Evolutionary conservation across 495 filamentous ascomycete genomes (phyloP).

Genomic region (Neurospora africana): DNA sequence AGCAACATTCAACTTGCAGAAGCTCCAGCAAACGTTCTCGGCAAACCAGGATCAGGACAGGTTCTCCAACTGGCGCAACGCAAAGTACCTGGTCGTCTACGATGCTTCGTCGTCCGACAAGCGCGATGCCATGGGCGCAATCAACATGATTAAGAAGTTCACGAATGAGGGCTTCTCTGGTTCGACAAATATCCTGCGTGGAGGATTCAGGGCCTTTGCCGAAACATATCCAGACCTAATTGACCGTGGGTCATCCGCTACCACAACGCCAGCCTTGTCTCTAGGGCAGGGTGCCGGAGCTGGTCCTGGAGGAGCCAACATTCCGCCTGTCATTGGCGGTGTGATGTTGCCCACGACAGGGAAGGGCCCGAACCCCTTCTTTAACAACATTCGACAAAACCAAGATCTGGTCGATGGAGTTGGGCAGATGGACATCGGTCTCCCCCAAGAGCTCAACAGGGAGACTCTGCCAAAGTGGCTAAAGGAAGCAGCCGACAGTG

Average conservation of each 20-base stretch:
- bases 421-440: constrained; percentile 70
- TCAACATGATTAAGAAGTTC: constrained; percentile 90
- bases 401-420: constrained; percentile 93
- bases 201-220: constrained; percentile 45
- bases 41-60: constrained; percentile 57
- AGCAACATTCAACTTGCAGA: constrained; percentile 82
- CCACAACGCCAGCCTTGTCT: constrained; percentile 22
- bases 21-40: constrained; percentile 80
- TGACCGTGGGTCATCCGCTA: constrained; percentile 27
- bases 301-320: constrained; percentile 36
- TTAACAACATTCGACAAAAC: constrained; percentile 91
- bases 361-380: constrained; percentile 74
- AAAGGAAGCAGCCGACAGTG: constrained; percentile 48
- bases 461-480: constrained; percentile 68
- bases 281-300: constrained; percentile 21
- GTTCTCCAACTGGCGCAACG: constrained; percentile 66
- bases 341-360: constrained; percentile 67
- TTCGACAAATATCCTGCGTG: constrained; percentile 55
- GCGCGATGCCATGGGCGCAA: constrained; percentile 64
- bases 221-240: constrained; percentile 36
- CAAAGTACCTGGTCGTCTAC: constrained; percentile 75
- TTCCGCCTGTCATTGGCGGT: constrained; percentile 74
- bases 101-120: constrained; percentile 63
- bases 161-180: constrained; percentile 74
- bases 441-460: constrained; percentile 49